A percentile compares a stretch with the other conserved stretches of the same genome.
These are phyloP conservation scores for Tetrapisispora nanseiensis DNA, from an alignment of 805 yeast genomes.

Conservation along the genomic window DNA sequence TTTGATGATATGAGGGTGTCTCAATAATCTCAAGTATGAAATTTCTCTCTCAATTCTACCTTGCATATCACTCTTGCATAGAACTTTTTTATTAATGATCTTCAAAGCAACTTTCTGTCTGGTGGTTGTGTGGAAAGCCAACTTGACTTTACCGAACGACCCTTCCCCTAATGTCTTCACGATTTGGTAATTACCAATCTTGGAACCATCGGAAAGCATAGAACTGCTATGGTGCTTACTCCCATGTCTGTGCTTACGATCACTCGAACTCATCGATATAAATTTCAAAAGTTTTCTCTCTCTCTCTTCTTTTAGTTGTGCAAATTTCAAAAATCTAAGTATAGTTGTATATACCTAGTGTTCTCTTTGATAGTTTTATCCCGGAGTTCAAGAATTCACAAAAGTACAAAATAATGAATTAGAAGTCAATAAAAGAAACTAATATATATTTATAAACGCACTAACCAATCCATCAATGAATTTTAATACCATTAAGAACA, in stretches of 20 bases:
- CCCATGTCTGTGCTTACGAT: constrained; percentile 5
- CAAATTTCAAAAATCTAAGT: too few species aligned
- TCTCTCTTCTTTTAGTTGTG: too few species aligned
- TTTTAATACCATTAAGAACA: too few species aligned
- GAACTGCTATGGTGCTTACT: constrained; percentile 1
- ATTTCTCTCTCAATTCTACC: constrained; percentile 94
- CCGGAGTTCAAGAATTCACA: too few species aligned
- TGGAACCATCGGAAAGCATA: constrained; percentile 27
- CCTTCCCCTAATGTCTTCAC: constrained; percentile 94
- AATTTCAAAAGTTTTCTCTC: too few species aligned
- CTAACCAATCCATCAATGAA: too few species aligned
- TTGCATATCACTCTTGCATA: constrained; percentile 94
- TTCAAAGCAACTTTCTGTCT: constrained; percentile 90
- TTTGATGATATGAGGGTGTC: constrained; percentile 95
- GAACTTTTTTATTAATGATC: constrained; percentile 82
- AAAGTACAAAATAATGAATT: too few species aligned
- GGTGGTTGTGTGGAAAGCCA: constrained; percentile 82
- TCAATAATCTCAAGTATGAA: constrained; percentile 70
- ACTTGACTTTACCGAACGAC: constrained; percentile 90
- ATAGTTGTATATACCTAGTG: too few species aligned
- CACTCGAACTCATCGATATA: constrained; percentile 1
- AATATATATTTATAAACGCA: too few species aligned
- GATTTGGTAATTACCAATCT: constrained; percentile 89
- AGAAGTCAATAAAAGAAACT: too few species aligned
- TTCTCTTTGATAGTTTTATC: too few species aligned